Percentiles rank a stretch among this genome's conserved stretches.
These are phyloP conservation scores for Podospora sp. DNA, from an alignment of 495 filamentous ascomycete genomes.

Conservation along the genomic window DNA sequence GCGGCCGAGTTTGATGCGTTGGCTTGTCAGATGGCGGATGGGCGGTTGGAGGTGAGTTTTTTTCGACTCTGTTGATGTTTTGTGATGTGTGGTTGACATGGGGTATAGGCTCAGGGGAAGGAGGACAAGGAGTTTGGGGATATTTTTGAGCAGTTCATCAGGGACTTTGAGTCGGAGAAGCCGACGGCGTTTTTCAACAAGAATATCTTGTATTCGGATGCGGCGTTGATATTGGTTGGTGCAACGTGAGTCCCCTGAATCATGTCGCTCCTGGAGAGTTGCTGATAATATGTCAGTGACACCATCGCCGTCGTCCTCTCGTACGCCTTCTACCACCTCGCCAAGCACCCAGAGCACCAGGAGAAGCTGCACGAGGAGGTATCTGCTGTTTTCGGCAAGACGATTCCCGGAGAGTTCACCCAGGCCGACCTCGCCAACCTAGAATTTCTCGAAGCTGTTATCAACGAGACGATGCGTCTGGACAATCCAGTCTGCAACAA, in stretches of 20 bases:
- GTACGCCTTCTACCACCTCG: constrained; percentile 25
- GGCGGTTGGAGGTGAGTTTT: constrained; percentile 18
- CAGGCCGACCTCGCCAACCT: constrained; percentile 21
- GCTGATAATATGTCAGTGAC: constrained; percentile 11
- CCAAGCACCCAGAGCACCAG: constrained; percentile 10
- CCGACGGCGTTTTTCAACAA: constrained; percentile 25
- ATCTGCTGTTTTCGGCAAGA: constrained; percentile 17
- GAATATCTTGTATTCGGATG: constrained; percentile 25
- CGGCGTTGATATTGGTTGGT: constrained; percentile 22
- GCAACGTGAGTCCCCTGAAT: too few species aligned
- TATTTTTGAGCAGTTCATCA: constrained; percentile 26
- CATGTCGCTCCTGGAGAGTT: not conserved
- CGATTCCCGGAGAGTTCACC: constrained; percentile 21
- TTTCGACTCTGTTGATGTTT: not conserved
- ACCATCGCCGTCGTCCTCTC: constrained; percentile 27
- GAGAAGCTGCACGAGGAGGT: constrained; percentile 16
- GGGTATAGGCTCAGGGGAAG: constrained; percentile 3
- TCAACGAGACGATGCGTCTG: constrained; percentile 59
- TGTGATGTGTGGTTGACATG: constrained; percentile 1
- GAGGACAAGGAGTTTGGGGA: constrained; percentile 14
- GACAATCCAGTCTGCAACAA: constrained; percentile 54
- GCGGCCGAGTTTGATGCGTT: constrained; percentile 24
- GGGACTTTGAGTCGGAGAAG: constrained; percentile 22
- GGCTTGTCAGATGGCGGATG: constrained; percentile 18
- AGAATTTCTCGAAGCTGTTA: constrained; percentile 48